phyloP scores from a whole-genome alignment of 495 filamentous ascomycete species.

The Hyaloscypha finlandica region DNA sequence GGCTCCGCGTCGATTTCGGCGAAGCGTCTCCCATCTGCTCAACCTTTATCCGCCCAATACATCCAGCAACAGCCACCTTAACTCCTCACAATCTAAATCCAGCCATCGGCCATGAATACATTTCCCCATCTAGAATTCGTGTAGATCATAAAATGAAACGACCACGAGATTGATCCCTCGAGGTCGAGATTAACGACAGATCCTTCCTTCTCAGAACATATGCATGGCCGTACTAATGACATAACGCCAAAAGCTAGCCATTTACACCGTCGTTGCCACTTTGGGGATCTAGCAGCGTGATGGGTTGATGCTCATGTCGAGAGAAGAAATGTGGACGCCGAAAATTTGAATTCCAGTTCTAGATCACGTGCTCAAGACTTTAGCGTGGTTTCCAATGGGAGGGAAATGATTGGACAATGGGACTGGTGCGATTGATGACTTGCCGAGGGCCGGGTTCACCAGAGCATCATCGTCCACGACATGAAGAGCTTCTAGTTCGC shows the following conservation, averaged over 20 bases:
- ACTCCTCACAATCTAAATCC: neutral
- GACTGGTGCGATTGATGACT: neutral
- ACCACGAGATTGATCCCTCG: slow-evolving; percentile 49
- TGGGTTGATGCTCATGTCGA: slow-evolving; percentile 51
- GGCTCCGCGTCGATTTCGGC: too few species aligned
- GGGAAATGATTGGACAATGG: neutral
- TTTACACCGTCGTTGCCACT: slow-evolving; percentile 38
- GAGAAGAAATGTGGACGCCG: slow-evolving; percentile 32
- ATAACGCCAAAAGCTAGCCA: slow-evolving; percentile 42
- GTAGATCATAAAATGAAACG: slow-evolving; percentile 64
- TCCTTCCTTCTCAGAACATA: slow-evolving; percentile 48
- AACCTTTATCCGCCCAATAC: neutral
- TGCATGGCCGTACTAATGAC: slow-evolving; percentile 46
- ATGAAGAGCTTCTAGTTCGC: slow-evolving; percentile 11
- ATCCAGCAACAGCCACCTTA: neutral
- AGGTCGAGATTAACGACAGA: slow-evolving; percentile 63
- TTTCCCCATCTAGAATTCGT: slow-evolving; percentile 22
- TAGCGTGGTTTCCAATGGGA: neutral
- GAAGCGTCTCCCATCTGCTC: neutral
- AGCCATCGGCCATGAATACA: neutral
- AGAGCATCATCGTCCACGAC: slow-evolving; percentile 25
- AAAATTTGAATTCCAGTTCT: slow-evolving; percentile 16
- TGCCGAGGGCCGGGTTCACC: slow-evolving; percentile 28
- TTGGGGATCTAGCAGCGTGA: slow-evolving; percentile 39
- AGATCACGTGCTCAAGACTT: slow-evolving; percentile 9